A percentile compares a stretch with the other conserved stretches of the same genome.
These are phyloP conservation scores for Pseudodiploospora longispora DNA, from an alignment of 2,329 filamentous ascomycete species.

Conservation along the genomic window DNA sequence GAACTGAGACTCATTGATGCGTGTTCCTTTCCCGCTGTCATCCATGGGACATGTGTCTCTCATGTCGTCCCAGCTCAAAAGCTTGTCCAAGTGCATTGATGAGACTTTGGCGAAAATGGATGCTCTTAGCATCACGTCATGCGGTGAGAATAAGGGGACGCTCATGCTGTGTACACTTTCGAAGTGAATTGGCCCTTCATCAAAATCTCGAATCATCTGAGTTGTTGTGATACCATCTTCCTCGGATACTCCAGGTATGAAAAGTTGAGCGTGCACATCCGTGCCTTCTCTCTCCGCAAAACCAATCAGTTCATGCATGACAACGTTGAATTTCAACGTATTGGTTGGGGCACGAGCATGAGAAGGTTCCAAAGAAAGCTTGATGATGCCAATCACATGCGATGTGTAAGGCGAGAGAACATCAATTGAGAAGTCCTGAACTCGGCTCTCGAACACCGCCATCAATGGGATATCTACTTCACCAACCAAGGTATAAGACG, in stretches of 20 bases:
- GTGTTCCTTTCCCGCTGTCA: conserved; percentile 47
- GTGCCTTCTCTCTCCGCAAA: conserved; percentile 95
- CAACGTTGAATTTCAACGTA: conserved; percentile 95
- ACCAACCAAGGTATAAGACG: conserved; percentile 84
- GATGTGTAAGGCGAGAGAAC: conserved; percentile 88
- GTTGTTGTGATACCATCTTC: conserved; percentile 91
- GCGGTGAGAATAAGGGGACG: conserved; percentile 64
- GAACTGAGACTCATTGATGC: conserved; percentile 87
- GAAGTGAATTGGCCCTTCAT: conserved; percentile 85
- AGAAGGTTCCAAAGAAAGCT: conserved; percentile 85
- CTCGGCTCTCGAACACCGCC: conserved; percentile 87
- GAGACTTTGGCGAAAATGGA: conserved; percentile 89
- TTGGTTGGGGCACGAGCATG: conserved; percentile 86
- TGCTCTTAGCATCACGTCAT: conserved; percentile 69
- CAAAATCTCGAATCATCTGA: conserved; percentile 87
- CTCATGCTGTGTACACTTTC: conserved; percentile 99
- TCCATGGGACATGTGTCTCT: conserved; percentile 63
- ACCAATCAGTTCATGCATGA: conserved; percentile 92
- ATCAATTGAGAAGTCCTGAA: conserved; percentile 89
- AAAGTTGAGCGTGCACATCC: conserved; percentile 93
- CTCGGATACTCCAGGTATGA: conserved; percentile 82
- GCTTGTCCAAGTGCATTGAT: conserved; percentile 89
- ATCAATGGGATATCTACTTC: conserved; percentile 88
- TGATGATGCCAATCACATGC: conserved; percentile 82
- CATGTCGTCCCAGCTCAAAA: conserved; percentile 98